A percentile compares a stretch with the other conserved stretches of the same genome.
phyloP scores from a whole-genome alignment of 1,284 basidiomycete genomes.

The Phenoliferia sp. region DNA sequence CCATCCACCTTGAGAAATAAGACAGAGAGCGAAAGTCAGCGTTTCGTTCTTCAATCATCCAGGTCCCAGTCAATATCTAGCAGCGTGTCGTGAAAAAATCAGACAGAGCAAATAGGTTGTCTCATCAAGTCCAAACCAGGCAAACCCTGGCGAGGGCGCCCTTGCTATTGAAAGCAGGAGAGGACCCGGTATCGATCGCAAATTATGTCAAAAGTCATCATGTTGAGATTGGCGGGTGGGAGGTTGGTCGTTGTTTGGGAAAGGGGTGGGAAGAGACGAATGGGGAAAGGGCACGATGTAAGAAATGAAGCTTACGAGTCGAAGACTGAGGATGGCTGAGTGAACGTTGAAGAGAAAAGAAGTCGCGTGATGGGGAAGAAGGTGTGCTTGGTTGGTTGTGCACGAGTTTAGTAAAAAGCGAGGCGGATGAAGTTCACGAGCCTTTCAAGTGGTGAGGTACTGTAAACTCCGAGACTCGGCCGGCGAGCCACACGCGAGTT shows the following conservation, averaged over 20 bases:
- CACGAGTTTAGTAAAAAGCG: too few relatives aligned
- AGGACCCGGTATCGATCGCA: background rate
- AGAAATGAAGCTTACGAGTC: background rate
- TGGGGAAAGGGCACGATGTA: background rate
- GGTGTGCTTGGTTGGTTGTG: too few relatives aligned
- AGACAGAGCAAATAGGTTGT: constrained; percentile 1
- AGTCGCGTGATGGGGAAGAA: background rate
- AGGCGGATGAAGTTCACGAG: too few relatives aligned
- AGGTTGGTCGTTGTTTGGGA: background rate
- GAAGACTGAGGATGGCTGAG: too few relatives aligned
- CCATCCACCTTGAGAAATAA: too few relatives aligned
- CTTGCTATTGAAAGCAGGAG: background rate
- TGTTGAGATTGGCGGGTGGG: background rate
- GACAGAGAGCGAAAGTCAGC: background rate
- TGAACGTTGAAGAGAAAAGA: too few relatives aligned
- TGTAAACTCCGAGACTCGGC: background rate
- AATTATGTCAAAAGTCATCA: constrained; percentile 1
- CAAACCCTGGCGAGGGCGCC: background rate
- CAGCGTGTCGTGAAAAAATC: background rate
- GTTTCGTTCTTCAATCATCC: background rate
- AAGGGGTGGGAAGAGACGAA: background rate
- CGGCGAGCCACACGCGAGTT: background rate
- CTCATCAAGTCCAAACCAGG: background rate
- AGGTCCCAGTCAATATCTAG: background rate
- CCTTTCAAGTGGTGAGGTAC: too few relatives aligned